Base-by-base conservation (phyloP, 495 filamentous ascomycete genomes). In the Polyplosphaeria fusca region DNA sequence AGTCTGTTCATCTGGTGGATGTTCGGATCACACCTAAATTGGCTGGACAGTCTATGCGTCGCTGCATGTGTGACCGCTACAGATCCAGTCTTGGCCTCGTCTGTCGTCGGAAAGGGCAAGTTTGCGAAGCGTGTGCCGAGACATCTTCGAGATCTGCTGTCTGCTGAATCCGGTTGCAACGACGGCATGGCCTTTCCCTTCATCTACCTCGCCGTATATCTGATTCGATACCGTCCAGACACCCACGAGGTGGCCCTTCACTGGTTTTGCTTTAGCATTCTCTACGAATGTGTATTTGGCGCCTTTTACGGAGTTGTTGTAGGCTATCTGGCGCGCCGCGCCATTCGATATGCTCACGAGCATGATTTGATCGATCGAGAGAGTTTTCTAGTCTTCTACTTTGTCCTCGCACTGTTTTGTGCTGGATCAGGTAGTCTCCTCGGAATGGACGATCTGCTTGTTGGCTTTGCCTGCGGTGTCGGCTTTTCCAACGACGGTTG, bases 131-230 rank as follows among this genome's bases (percentile, higher is more conserved):
- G 94, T 55, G 90, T 99, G 19, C 94, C 94, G 18, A 96, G 94
- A 74, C 94, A 97, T 82, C 75, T 99, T 70, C 82, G 94, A 74
- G 94, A 99, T 71, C 61, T 99, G 12, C 79, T 99, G 27, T 97
- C 94, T 13, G 92, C 92, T 54, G 94, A 99, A 71, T 97, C 94
- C 1, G 94, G 94, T 22, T 99, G 94, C 77, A 99, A 99, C 75
- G 94, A 99, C 70, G 94, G 94, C 72, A 97, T 97, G 94, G 93
- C 94, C 16, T 99, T 99, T 72, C 94, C 94, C 5, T 99, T 99
- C 73, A 85, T 99, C 68, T 99, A 97, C 70, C 79, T 97, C 14
- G 81, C 86, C 1, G 77, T 95, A 42, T 97, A 97, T 65, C 80
- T 97, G 51, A 88, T 95, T 52, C 81, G 83, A 19, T 94, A 91